Evolutionary conservation across 1,284 basidiomycete species (phyloP).

Genomic region (Trichosporon ovoides): DNA sequence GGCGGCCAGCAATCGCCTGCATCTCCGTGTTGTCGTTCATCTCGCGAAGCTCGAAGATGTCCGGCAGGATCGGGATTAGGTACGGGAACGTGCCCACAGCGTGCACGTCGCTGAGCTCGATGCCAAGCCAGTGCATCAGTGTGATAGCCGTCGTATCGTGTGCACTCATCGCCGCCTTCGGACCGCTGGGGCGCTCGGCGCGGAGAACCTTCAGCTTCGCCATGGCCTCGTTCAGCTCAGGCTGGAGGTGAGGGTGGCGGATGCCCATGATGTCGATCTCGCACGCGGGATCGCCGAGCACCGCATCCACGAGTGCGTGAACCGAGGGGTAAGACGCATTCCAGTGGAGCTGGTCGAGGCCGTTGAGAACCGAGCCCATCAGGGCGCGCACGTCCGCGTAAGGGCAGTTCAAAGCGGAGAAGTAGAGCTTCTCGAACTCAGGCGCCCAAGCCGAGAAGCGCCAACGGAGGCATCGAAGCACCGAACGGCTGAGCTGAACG

Average conservation of each 20-base stretch:
- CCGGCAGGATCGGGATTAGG: slow-evolving; percentile 64
- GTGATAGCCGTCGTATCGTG: slow-evolving; percentile 77
- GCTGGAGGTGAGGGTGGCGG: slow-evolving; percentile 57
- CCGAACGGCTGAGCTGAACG: slow-evolving; percentile 45
- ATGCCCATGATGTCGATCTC: slow-evolving; percentile 68
- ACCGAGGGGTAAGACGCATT: slow-evolving; percentile 69
- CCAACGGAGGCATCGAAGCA: slow-evolving; percentile 69
- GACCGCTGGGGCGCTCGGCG: slow-evolving; percentile 72
- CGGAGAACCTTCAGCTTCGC: slow-evolving; percentile 62
- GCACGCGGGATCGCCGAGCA: slow-evolving; percentile 53
- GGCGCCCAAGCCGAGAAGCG: slow-evolving; percentile 67
- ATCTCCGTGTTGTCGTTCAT: slow-evolving; percentile 49
- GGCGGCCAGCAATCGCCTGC: slow-evolving; percentile 44
- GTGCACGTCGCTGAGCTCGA: slow-evolving; percentile 66
- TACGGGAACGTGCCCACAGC: slow-evolving; percentile 71
- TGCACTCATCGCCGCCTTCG: slow-evolving; percentile 72
- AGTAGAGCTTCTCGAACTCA: slow-evolving; percentile 64
- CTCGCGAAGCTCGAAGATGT: slow-evolving; percentile 49
- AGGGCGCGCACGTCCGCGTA: slow-evolving; percentile 76
- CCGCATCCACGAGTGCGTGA: slow-evolving; percentile 61
- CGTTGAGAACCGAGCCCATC: slow-evolving; percentile 64
- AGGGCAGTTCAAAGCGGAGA: slow-evolving; percentile 68
- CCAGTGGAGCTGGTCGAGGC: slow-evolving; percentile 62
- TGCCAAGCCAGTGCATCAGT: slow-evolving; percentile 70
- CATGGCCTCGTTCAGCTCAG: slow-evolving; percentile 57